These are phyloP conservation scores for Gnaphalium uliginosum DNA, from an alignment of 129 eudicot genomes.

Conservation along the genomic window DNA sequence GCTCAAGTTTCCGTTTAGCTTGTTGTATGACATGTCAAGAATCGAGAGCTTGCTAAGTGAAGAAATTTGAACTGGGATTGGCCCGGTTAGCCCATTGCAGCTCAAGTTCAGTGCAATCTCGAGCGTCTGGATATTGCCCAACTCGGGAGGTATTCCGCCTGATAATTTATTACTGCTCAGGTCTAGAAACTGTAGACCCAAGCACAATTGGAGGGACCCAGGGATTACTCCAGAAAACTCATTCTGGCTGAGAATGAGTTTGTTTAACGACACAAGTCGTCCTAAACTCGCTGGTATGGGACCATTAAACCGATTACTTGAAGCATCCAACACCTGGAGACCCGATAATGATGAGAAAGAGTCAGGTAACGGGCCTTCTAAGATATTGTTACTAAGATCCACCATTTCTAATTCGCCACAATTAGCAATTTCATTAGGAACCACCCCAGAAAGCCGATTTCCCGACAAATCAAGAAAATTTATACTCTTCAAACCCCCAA, in stretches of 20 bases:
- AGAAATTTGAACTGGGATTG: constrained; percentile 56
- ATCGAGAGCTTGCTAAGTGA: constrained; percentile 65
- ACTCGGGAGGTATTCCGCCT: constrained; percentile 49
- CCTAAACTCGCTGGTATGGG: constrained; percentile 65
- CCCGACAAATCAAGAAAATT: constrained; percentile 70
- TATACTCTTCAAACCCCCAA: constrained; percentile 52
- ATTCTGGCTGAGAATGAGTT: constrained; percentile 53
- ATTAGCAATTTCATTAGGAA: constrained; percentile 55
- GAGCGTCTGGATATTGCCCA: constrained; percentile 54
- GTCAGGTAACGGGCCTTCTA: constrained; percentile 55
- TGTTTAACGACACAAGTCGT: constrained; percentile 55
- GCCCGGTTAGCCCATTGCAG: constrained; percentile 55
- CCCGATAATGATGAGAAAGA: constrained; percentile 53
- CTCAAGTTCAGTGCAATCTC: constrained; percentile 66
- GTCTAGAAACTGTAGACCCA: constrained; percentile 68
- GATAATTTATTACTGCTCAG: constrained; percentile 54
- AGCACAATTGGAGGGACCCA: constrained; percentile 55
- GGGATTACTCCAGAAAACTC: constrained; percentile 59
- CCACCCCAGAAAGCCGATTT: constrained; percentile 55
- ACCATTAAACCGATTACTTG: constrained; percentile 50
- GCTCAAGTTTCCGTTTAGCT: constrained; percentile 55
- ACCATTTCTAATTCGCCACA: constrained; percentile 65
- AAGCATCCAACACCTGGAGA: constrained; percentile 64
- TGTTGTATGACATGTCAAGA: constrained; percentile 67
- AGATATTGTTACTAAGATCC: constrained; percentile 58